These are phyloP conservation scores for Pseudogymnoascus destructans DNA, from an alignment of 2,329 filamentous ascomycete genomes.

Conservation along the genomic window DNA sequence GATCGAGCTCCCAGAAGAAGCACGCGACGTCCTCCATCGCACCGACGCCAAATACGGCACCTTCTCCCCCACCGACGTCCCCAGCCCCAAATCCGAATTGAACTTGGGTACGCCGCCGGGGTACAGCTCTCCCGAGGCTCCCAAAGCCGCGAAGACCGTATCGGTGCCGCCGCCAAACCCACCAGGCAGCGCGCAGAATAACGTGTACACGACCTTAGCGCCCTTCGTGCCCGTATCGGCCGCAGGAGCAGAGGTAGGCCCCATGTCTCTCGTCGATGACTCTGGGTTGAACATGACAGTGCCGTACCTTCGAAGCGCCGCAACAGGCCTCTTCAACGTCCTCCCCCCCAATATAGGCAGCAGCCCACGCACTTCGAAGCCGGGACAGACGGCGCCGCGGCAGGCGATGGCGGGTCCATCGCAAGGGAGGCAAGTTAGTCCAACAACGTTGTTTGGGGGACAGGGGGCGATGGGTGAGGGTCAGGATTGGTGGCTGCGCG, in stretches of 20 bases:
- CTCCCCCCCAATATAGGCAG: background rate
- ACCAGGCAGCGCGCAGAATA: conserved; percentile 8
- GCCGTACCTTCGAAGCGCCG: conserved; percentile 2
- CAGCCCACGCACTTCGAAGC: background rate
- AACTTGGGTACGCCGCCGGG: background rate
- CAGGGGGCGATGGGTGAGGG: conserved; percentile 49
- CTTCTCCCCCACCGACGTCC: conserved; percentile 36
- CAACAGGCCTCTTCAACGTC: conserved; percentile 3
- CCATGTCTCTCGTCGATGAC: conserved; percentile 9
- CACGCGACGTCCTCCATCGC: conserved; percentile 58
- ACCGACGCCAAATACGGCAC: conserved; percentile 70
- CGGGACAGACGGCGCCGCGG: background rate
- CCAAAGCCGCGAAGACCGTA: background rate
- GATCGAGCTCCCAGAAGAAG: conserved; percentile 75
- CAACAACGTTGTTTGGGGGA: conserved; percentile 42
- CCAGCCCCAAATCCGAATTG: conserved; percentile 20
- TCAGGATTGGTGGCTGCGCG: conserved; percentile 51
- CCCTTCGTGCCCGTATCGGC: conserved; percentile 7
- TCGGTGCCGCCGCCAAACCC: background rate
- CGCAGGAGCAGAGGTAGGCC: conserved; percentile 7
- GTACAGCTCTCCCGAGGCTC: background rate
- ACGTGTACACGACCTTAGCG: background rate
- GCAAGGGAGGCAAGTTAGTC: conserved; percentile 27
- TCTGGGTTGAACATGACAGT: conserved; percentile 10
- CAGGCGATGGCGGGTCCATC: conserved; percentile 1